Conservation (phyloP, 108 stramenopile genomes). For the Skeletonema marinoi region DNA sequence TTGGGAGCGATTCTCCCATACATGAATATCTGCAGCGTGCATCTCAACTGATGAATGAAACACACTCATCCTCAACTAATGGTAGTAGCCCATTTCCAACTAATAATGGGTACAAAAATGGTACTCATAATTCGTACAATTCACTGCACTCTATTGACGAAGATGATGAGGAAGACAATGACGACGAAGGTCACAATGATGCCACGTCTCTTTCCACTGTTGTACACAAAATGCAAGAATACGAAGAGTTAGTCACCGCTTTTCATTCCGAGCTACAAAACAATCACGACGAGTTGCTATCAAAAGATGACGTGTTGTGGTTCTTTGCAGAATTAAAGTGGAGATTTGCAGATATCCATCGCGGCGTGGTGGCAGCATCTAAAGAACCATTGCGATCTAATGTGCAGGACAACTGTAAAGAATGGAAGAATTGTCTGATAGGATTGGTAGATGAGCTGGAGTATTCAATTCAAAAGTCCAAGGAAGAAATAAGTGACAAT, state of each 20-base stretch:
- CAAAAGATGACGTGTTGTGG: slow-evolving; percentile 28
- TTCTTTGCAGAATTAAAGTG: slow-evolving; percentile 34
- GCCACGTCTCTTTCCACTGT: background rate
- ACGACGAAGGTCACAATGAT: background rate
- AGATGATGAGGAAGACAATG: background rate
- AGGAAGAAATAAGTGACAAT: background rate
- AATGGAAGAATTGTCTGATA: slow-evolving; percentile 26
- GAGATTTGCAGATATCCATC: slow-evolving; percentile 39
- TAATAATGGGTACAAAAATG: background rate
- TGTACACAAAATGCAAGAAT: slow-evolving; percentile 26
- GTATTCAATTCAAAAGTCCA: background rate
- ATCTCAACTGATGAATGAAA: background rate
- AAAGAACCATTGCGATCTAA: background rate
- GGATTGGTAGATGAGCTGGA: slow-evolving; percentile 17
- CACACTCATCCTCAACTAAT: background rate
- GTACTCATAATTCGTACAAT: background rate
- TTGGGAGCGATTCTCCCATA: background rate
- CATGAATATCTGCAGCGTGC: background rate
- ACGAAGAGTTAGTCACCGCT: slow-evolving; percentile 21
- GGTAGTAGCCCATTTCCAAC: background rate
- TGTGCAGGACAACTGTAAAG: background rate
- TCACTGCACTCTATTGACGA: background rate
- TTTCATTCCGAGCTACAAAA: slow-evolving; percentile 25
- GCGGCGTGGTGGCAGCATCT: background rate
- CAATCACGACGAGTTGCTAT: slow-evolving; percentile 8